Evolutionary conservation across 1,139 yeast species (phyloP).

Genomic region (Zygosaccharomyces sapae): DNA sequence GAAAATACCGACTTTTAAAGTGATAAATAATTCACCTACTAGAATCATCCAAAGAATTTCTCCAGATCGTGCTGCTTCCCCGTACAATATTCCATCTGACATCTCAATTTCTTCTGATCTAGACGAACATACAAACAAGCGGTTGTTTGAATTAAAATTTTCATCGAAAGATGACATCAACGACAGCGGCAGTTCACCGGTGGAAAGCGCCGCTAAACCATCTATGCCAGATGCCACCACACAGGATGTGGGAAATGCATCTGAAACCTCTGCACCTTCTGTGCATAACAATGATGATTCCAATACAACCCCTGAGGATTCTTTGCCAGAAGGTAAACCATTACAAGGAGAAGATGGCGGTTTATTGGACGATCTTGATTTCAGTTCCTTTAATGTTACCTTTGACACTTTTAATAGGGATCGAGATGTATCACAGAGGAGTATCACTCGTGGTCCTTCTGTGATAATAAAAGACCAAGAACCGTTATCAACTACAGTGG

Average conservation of each 20-base stretch:
- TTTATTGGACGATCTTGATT: slow-evolving; percentile 32
- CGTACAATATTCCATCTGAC: slow-evolving; percentile 15
- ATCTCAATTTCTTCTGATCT: slow-evolving; percentile 21
- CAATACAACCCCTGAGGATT: slow-evolving; percentile 12
- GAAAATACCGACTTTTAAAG: slow-evolving; percentile 10
- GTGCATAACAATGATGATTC: slow-evolving; percentile 8
- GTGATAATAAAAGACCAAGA: background rate
- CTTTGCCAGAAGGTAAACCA: slow-evolving; percentile 6
- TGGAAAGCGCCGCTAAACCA: slow-evolving; percentile 9
- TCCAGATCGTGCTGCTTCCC: slow-evolving; percentile 7
- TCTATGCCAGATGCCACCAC: background rate
- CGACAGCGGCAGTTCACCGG: slow-evolving; percentile 13
- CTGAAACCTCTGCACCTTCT: slow-evolving; percentile 11
- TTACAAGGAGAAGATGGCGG: slow-evolving; percentile 3
- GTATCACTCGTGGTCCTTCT: slow-evolving; percentile 2
- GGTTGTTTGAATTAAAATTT: slow-evolving; percentile 20
- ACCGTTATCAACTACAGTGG: background rate
- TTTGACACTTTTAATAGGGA: slow-evolving; percentile 22
- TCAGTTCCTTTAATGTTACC: slow-evolving; percentile 34
- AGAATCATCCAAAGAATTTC: slow-evolving; percentile 10
- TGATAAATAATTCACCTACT: slow-evolving; percentile 13
- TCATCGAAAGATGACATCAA: slow-evolving; percentile 22
- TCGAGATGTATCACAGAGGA: slow-evolving; percentile 13
- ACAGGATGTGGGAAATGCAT: slow-evolving; percentile 7
- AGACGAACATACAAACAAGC: slow-evolving; percentile 14